A percentile compares a stretch with the other conserved stretches of the same genome.
Conservation (phyloP, 2,329 filamentous ascomycete genomes). For the Fusarium floridanum region DNA sequence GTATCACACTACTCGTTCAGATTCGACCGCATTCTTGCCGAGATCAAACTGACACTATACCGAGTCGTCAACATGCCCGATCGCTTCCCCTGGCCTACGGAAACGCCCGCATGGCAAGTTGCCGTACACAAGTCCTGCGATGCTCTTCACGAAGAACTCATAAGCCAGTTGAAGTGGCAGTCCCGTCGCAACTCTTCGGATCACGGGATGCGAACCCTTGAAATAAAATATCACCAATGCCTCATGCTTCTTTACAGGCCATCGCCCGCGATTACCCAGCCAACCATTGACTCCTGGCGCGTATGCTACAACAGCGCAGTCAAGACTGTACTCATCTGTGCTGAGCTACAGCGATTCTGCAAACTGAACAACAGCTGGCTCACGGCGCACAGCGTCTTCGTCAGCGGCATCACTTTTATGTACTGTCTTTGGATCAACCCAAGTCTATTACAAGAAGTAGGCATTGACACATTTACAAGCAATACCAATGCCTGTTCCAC, state of each 20-base stretch:
- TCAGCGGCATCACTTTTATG: slow-evolving; percentile 49
- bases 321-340: slow-evolving; percentile 46
- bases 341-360: slow-evolving; percentile 45
- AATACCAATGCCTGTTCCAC: slow-evolving; percentile 35
- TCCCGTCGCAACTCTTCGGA: slow-evolving; percentile 29
- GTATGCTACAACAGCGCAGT: slow-evolving; percentile 46
- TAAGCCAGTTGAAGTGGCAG: slow-evolving; percentile 8
- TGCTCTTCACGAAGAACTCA: slow-evolving; percentile 11
- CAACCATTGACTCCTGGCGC: slow-evolving; percentile 39
- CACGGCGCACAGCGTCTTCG: slow-evolving; percentile 48
- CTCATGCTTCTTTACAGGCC: slow-evolving; percentile 49
- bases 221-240: slow-evolving; percentile 50
- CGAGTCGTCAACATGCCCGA: slow-evolving; percentile 39
- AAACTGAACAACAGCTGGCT: slow-evolving; percentile 49
- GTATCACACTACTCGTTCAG: slow-evolving; percentile 23
- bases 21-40: slow-evolving; percentile 25
- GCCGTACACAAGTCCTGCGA: slow-evolving; percentile 36
- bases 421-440: slow-evolving; percentile 43
- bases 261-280: slow-evolving; percentile 45
- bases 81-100: slow-evolving; percentile 43
- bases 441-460: slow-evolving; percentile 7
- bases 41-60: slow-evolving; percentile 27
- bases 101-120: slow-evolving; percentile 37
- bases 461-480: slow-evolving; percentile 6
- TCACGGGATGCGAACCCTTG: slow-evolving; percentile 38